Evolutionary conservation across 2,329 filamentous ascomycete genomes (phyloP).

Genomic region (Zelopaecilomyces penicillatus): DNA sequence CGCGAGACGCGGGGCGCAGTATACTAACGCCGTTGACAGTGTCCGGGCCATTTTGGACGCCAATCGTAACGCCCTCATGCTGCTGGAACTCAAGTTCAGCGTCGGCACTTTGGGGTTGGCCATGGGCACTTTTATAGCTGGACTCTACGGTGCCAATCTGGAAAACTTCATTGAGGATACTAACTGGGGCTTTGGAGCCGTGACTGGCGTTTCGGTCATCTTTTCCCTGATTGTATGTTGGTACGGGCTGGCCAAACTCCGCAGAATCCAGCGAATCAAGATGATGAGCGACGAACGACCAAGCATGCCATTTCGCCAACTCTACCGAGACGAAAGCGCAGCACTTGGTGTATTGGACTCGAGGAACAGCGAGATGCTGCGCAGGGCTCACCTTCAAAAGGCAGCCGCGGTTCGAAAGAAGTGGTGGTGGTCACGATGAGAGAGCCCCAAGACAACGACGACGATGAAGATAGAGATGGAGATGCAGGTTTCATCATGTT

Average conservation of each 20-base stretch:
- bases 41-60: slow-evolving; percentile 96
- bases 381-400: slow-evolving; percentile 44
- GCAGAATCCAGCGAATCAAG: slow-evolving; percentile 77
- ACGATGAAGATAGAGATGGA: too few species aligned
- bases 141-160: slow-evolving; percentile 99
- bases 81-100: slow-evolving; percentile 92
- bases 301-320: slow-evolving; percentile 28
- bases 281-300: slow-evolving; percentile 55
- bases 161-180: slow-evolving; percentile 98
- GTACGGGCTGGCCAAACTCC: slow-evolving; percentile 76
- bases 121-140: slow-evolving; percentile 88
- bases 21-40: slow-evolving; percentile 32
- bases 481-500: too few species aligned
- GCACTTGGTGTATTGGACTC: slow-evolving; percentile 44
- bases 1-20: too few species aligned
- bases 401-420: slow-evolving; percentile 25
- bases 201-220: slow-evolving; percentile 61
- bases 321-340: slow-evolving; percentile 37
- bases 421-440: slow-evolving; percentile 19
- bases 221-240: slow-evolving; percentile 71
- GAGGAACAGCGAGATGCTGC: slow-evolving; percentile 45
- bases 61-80: slow-evolving; percentile 96
- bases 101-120: slow-evolving; percentile 92
- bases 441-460: too few species aligned
- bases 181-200: slow-evolving; percentile 70